These are phyloP conservation scores for Dioscorea cayenensis DNA, from an alignment of 116 monocot genomes.

Conservation along the genomic window DNA sequence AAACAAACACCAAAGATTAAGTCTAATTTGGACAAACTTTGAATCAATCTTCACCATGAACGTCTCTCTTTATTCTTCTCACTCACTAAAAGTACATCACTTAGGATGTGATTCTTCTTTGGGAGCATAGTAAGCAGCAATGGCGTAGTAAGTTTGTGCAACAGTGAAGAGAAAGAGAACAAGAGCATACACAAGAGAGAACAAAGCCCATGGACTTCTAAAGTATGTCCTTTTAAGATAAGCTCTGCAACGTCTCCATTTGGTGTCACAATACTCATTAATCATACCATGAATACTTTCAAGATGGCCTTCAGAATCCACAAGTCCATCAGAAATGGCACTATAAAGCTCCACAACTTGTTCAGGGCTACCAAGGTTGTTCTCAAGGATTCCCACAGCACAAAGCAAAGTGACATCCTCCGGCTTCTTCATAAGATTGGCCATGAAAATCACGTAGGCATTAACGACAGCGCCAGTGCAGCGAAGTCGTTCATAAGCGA, in stretches of 20 bases:
- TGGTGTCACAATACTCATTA: slow-evolving; percentile 21
- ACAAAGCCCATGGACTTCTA: neutral
- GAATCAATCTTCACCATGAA: too few species aligned
- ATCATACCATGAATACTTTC: slow-evolving; percentile 17
- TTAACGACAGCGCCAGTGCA: slow-evolving; percentile 32
- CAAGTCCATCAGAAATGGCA: slow-evolving; percentile 22
- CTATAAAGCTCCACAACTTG: slow-evolving; percentile 36
- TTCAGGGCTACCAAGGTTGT: slow-evolving; percentile 28
- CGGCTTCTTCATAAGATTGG: slow-evolving; percentile 34
- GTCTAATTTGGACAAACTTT: too few species aligned
- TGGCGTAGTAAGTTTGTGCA: neutral
- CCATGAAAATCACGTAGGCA: slow-evolving; percentile 47
- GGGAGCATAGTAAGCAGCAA: neutral
- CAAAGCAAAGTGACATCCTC: slow-evolving; percentile 33
- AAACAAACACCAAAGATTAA: too few species aligned
- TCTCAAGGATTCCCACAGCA: slow-evolving; percentile 33
- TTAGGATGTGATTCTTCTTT: neutral
- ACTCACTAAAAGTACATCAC: too few species aligned
- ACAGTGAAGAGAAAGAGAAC: neutral
- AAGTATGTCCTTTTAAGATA: neutral
- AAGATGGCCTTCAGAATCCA: slow-evolving; percentile 25
- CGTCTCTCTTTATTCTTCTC: too few species aligned
- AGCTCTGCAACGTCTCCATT: neutral
- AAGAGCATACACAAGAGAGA: neutral
- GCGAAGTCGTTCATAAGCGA: slow-evolving; percentile 46